phyloP scores from a whole-genome alignment of 768 basidiomycete genomes.

The Lentinula sp. region DNA sequence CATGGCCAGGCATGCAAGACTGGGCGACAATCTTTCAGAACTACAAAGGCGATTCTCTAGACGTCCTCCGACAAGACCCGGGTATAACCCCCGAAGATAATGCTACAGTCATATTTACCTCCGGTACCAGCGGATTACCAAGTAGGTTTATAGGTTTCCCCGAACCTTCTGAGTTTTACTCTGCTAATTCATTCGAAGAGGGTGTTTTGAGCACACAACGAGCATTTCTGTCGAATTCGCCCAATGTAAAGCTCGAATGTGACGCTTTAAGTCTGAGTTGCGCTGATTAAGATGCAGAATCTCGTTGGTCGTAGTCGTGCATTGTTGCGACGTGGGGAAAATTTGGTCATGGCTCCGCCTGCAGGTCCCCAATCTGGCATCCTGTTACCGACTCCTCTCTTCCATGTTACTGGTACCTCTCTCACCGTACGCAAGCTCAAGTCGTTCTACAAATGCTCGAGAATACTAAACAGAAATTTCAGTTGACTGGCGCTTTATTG shows the following conservation, averaged over 20 bases:
- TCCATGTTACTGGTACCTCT: constrained; percentile 3
- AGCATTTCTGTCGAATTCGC: constrained; percentile 37
- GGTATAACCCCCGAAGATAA: constrained; percentile 38
- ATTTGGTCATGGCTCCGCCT: not conserved
- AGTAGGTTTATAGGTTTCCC: not conserved
- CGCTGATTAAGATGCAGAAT: not conserved
- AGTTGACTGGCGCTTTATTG: not conserved
- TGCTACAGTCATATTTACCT: constrained; percentile 47
- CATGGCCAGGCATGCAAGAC: constrained; percentile 33
- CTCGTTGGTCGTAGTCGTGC: constrained; percentile 1
- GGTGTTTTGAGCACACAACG: constrained; percentile 51
- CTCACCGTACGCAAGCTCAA: not conserved
- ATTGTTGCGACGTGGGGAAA: not conserved
- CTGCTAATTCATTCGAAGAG: constrained; percentile 21
- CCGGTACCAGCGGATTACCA: constrained; percentile 25
- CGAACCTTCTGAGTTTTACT: not conserved
- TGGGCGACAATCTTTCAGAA: constrained; percentile 29
- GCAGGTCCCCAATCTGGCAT: not conserved
- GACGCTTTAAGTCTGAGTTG: not conserved
- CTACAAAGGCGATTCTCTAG: constrained; percentile 17
- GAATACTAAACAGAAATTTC: not conserved
- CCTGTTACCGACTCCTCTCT: constrained; percentile 3
- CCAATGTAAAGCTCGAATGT: constrained; percentile 29
- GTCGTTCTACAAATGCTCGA: not conserved
- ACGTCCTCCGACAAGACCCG: constrained; percentile 24